Evolutionary conservation across 352 stramenopile genomes (phyloP).

Genomic region (Sclerospora graminicola): DNA sequence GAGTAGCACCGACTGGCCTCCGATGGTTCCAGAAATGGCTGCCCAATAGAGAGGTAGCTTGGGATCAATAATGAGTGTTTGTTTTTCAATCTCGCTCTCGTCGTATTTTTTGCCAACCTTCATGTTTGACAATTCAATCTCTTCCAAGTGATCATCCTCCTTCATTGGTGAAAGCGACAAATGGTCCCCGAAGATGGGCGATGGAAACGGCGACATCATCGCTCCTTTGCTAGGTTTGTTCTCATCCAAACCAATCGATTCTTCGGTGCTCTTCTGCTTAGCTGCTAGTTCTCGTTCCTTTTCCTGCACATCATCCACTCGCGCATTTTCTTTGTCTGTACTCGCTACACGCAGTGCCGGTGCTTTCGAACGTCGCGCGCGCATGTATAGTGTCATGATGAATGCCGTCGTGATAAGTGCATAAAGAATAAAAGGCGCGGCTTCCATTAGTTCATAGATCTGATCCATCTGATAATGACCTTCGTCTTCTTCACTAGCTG

Average conservation of each 20-base stretch:
- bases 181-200: conserved; percentile 47
- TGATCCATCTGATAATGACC: conserved; percentile 80
- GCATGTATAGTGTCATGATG: conserved; percentile 76
- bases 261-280: conserved; percentile 12
- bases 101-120: conserved; percentile 53
- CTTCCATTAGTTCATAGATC: conserved; percentile 77
- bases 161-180: conserved; percentile 39
- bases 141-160: conserved; percentile 44
- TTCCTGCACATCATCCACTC: conserved; percentile 44
- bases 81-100: conserved; percentile 69
- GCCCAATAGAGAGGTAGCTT: conserved; percentile 84
- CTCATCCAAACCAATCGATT: conserved; percentile 21
- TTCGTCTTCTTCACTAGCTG: conserved; percentile 54
- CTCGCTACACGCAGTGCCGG: conserved; percentile 60
- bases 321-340: conserved; percentile 36
- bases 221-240: conserved; percentile 24
- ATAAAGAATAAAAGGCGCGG: conserved; percentile 76
- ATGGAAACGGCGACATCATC: conserved; percentile 78
- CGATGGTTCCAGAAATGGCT: conserved; percentile 74
- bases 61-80: conserved; percentile 77
- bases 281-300: conserved; percentile 40
- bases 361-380: conserved; percentile 66
- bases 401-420: conserved; percentile 72
- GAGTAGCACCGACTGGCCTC: conserved; percentile 72
- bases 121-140: conserved; percentile 39